Evolutionary conservation across 1,139 yeast species (phyloP).

Genomic region (Nadsonia commutata): DNA sequence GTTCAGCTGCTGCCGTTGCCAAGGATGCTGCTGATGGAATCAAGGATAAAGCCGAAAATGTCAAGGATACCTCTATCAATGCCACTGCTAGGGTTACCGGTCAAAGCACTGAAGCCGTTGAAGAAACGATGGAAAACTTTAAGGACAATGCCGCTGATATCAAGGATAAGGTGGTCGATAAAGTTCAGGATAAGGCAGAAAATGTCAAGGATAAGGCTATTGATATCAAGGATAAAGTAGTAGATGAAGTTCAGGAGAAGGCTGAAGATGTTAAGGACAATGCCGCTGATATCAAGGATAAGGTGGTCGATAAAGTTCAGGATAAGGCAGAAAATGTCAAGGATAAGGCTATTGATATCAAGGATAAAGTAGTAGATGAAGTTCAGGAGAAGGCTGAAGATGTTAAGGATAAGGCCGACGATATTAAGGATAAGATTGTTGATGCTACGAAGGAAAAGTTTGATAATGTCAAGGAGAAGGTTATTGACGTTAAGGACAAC

Average conservation of each 20-base stretch:
- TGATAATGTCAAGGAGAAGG: conserved; percentile 5
- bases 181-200: conserved; percentile 12
- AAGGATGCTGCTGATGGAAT: too few relatives aligned
- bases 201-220: conserved; percentile 6
- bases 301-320: conserved; percentile 2
- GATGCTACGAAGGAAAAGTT: background rate
- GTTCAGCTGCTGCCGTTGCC: background rate
- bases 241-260: too few relatives aligned
- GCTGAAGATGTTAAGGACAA: conserved; percentile 7
- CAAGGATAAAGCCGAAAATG: too few relatives aligned
- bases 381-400: conserved; percentile 1
- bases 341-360: background rate
- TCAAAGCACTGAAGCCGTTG: too few relatives aligned
- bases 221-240: too few relatives aligned
- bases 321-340: conserved; percentile 1
- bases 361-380: background rate
- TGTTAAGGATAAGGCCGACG: conserved; percentile 5
- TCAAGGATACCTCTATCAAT: too few relatives aligned
- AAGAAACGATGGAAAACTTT: too few relatives aligned
- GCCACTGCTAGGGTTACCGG: too few relatives aligned
- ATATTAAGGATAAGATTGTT: background rate
- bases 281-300: conserved; percentile 8
- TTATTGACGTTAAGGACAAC: conserved; percentile 7
- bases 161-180: too few relatives aligned
- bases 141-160: conserved; percentile 3